A percentile compares a stretch with the other conserved stretches of the same genome.
phyloP scores from a whole-genome alignment of 768 basidiomycete species.

The Hypholoma fasciculare region DNA sequence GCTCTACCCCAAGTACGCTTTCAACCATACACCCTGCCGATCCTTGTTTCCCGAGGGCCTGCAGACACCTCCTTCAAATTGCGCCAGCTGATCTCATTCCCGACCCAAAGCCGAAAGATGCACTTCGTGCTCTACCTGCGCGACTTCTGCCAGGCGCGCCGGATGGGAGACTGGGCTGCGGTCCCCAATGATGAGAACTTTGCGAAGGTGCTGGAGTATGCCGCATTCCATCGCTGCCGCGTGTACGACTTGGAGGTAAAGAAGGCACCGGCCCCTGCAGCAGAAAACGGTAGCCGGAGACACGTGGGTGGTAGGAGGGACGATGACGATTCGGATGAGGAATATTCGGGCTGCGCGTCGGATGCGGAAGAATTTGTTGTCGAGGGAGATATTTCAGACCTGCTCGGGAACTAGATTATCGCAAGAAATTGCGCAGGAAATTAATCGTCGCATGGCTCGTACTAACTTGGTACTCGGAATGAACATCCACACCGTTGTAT shows the following conservation, averaged over 20 bases:
- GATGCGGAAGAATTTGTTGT: background rate
- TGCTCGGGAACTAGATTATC: background rate
- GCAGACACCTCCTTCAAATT: background rate
- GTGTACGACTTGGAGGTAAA: background rate
- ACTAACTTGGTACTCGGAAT: too few species aligned
- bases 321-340: background rate
- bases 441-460: too few species aligned
- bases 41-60: background rate
- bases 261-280: background rate
- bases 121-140: conserved; percentile 1
- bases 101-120: background rate
- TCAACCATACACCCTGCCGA: background rate
- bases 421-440: too few species aligned
- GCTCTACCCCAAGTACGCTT: background rate
- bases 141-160: conserved; percentile 1
- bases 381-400: background rate
- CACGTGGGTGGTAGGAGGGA: too few species aligned
- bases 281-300: background rate
- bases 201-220: background rate
- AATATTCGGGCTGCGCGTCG: background rate
- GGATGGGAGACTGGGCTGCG: background rate
- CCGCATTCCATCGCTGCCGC: background rate
- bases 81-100: conserved; percentile 1
- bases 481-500: too few species aligned
- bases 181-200: background rate